These are phyloP conservation scores for Ophiostoma himal-ulmi DNA, from an alignment of 2,329 filamentous ascomycete species.

Conservation along the genomic window DNA sequence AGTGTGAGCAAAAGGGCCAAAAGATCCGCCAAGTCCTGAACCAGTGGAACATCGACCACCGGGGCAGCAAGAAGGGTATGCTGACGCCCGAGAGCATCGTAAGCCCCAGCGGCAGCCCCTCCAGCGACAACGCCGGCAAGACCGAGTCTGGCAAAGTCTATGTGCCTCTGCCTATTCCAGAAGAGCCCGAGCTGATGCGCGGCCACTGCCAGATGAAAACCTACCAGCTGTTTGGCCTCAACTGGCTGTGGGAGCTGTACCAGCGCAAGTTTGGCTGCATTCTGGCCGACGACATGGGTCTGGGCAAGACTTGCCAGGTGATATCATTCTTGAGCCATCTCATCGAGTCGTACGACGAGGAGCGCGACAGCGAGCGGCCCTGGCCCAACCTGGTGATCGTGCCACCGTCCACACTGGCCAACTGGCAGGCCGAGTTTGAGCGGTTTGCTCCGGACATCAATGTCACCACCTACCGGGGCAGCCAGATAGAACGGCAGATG, in stretches of 20 bases:
- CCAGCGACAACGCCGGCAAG: slow-evolving; percentile 30
- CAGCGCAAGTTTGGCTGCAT: slow-evolving; percentile 77
- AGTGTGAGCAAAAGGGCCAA: slow-evolving; percentile 68
- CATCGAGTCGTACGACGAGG: slow-evolving; percentile 51
- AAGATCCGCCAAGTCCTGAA: slow-evolving; percentile 43
- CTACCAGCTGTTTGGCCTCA: slow-evolving; percentile 89
- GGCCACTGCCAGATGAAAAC: slow-evolving; percentile 75
- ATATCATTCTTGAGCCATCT: slow-evolving; percentile 86
- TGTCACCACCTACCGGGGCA: slow-evolving; percentile 66
- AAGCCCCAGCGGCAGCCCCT: not conserved
- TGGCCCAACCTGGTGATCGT: slow-evolving; percentile 82
- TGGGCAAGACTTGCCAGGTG: slow-evolving; percentile 95
- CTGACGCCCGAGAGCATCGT: not conserved
- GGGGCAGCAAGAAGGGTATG: slow-evolving; percentile 39
- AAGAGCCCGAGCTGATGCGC: slow-evolving; percentile 73
- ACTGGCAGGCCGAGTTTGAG: slow-evolving; percentile 88
- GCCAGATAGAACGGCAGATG: slow-evolving; percentile 58
- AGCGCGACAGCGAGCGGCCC: slow-evolving; percentile 35
- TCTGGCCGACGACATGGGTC: slow-evolving; percentile 92
- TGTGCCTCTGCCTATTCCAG: slow-evolving; percentile 41
- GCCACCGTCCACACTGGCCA: slow-evolving; percentile 87
- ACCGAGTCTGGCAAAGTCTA: slow-evolving; percentile 29
- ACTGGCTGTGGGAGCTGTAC: slow-evolving; percentile 87
- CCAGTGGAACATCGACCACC: slow-evolving; percentile 45
- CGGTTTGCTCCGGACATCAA: slow-evolving; percentile 74